These are phyloP conservation scores for Colletotrichum sp. DNA, from an alignment of 2,329 filamentous ascomycete species.

Conservation along the genomic window DNA sequence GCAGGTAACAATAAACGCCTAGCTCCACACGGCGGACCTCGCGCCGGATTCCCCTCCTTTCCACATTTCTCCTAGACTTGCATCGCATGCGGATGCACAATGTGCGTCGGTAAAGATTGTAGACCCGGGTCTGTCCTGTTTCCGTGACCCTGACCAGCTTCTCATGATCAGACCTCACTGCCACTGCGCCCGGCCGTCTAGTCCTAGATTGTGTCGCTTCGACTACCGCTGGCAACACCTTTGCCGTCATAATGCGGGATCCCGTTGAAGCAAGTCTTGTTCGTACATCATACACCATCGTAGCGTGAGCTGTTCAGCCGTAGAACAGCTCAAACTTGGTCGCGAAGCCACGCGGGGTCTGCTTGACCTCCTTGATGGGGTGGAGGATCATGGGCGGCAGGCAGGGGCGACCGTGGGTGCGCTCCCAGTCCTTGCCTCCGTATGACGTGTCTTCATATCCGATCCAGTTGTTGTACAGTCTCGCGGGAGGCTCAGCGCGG, in stretches of 20 bases:
- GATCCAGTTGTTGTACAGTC: slow-evolving; percentile 68
- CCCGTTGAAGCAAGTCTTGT: slow-evolving; percentile 3
- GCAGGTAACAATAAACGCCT: not conserved
- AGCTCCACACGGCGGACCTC: not conserved
- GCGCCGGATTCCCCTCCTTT: not conserved
- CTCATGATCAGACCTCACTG: not conserved
- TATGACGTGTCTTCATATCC: slow-evolving; percentile 61
- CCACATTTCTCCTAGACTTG: not conserved
- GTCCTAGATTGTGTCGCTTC: not conserved
- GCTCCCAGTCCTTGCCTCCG: slow-evolving; percentile 62
- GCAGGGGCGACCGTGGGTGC: slow-evolving; percentile 59
- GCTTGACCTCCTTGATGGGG: slow-evolving; percentile 62
- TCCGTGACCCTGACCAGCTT: not conserved
- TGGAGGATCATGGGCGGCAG: slow-evolving; percentile 64
- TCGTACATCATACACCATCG: slow-evolving; percentile 20
- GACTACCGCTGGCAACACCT: not conserved
- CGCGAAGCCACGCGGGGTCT: slow-evolving; percentile 49
- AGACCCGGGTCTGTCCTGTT: not conserved
- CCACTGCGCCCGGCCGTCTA: not conserved
- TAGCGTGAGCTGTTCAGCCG: slow-evolving; percentile 32
- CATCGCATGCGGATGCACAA: not conserved
- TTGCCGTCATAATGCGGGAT: not conserved
- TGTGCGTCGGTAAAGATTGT: not conserved
- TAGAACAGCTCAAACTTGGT: slow-evolving; percentile 42
- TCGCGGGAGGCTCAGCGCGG: slow-evolving; percentile 59